Base-by-base conservation (phyloP, 768 basidiomycete species). In the Epithele typhae region DNA sequence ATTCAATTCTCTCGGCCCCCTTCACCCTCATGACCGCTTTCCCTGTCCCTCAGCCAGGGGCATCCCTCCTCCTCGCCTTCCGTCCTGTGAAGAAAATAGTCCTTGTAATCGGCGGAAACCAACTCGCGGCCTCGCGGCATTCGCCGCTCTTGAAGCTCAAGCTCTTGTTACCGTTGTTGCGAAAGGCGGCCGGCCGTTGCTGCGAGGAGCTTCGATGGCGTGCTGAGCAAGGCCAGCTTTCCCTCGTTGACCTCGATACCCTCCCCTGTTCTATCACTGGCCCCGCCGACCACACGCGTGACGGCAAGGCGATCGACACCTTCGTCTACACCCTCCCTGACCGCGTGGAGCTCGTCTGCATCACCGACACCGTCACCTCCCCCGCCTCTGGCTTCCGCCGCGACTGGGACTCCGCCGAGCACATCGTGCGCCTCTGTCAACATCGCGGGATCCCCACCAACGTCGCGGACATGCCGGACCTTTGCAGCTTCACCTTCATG, bases 401-500 rank as follows among this genome's bases (percentile, higher is more conserved):
- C 10, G 70, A 62, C 8, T 67, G 64, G 25, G 59, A 59, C 2
- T 86, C 87, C 2, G 87, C 88, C 1, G 65, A 68, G 36, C 65
- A 69, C 5, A 73, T 96, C 30, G 76, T 81, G 44, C 56, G 61
- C 14, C 59, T 81, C 2, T 87, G 86, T 56, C 70, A 64, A 25
- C 50, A 67, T 1, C 74, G 76, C 22, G 75, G 79, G 44, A 81
- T 95, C 46, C 85, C 82, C 1, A 73, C 92, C 54, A 97, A 94
- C 59, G 77, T 86, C n/a, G 81, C 92, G 1, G 95, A 97, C 64
- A 79, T 86, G 59, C 87, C 90, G 1, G 73, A 79, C 12, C 73
- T 94, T 33, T 94, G 90, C 64, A 92, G 96, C 62, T 97, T 90
- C 60, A 83, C 87, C 0, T 92, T 95, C 67, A 76, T 87, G 0